Evolutionary conservation across 495 filamentous ascomycete genomes (phyloP).

Genomic region (Penicillium fimorum): DNA sequence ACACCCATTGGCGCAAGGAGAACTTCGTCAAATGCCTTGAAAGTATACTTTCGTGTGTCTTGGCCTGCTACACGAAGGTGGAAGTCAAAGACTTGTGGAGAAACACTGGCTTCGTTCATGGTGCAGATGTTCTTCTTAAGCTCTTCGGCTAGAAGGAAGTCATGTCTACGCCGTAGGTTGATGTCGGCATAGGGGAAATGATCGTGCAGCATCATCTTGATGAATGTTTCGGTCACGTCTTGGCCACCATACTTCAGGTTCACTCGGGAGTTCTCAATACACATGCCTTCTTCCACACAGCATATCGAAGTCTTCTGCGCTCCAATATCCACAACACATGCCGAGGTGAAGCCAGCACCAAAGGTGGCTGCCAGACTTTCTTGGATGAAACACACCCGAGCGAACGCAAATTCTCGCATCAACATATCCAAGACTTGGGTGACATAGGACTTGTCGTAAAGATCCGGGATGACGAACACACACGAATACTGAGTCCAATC

Average conservation of each 20-base stretch:
- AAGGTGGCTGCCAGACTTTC: conserved; percentile 93
- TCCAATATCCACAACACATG: conserved; percentile 94
- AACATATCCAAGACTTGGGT: conserved; percentile 78
- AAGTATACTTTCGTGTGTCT: conserved; percentile 84
- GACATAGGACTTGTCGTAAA: conserved; percentile 93
- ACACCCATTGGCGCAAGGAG: conserved; percentile 87
- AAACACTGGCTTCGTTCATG: conserved; percentile 78
- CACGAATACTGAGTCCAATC: conserved; percentile 90
- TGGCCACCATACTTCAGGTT: conserved; percentile 92
- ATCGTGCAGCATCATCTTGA: conserved; percentile 96
- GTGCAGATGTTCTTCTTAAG: conserved; percentile 87
- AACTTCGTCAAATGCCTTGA: conserved; percentile 94
- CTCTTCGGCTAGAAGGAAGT: conserved; percentile 92
- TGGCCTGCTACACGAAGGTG: conserved; percentile 84
- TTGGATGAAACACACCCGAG: conserved; percentile 86
- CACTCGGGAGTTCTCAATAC: conserved; percentile 84
- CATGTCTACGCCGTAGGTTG: conserved; percentile 84
- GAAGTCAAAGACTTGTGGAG: conserved; percentile 78
- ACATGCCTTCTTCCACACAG: conserved; percentile 96
- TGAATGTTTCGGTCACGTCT: conserved; percentile 90
- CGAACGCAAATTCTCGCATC: conserved; percentile 84
- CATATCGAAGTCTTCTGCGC: conserved; percentile 98
- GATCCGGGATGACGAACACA: conserved; percentile 91
- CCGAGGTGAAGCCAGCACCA: conserved; percentile 89
- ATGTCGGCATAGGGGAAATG: conserved; percentile 93